Percentiles rank a stretch among this genome's conserved stretches.
These are phyloP conservation scores for Cladophialophora chaetospira DNA, from an alignment of 2,329 filamentous ascomycete species.

Conservation along the genomic window DNA sequence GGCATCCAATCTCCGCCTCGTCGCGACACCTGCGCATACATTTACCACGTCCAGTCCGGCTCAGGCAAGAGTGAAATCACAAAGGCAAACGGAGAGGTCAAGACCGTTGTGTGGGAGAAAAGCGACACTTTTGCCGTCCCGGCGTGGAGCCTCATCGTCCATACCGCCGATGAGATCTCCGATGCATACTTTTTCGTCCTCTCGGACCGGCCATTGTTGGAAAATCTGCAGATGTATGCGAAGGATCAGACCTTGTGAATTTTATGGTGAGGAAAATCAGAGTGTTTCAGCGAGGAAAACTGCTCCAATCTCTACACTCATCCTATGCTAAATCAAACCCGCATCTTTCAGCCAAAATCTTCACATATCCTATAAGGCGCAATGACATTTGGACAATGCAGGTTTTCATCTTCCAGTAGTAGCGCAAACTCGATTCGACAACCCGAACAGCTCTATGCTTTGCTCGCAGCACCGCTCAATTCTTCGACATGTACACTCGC, in stretches of 20 bases:
- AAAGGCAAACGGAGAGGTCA: constrained; percentile 35
- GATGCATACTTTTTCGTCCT: constrained; percentile 52
- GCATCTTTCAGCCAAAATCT: no score
- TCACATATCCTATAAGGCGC: no score
- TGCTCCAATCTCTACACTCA: no score
- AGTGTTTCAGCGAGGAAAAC: no score
- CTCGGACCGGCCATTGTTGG: constrained; percentile 55
- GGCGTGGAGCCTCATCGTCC: constrained; percentile 53
- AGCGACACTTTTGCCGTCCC: constrained; percentile 60
- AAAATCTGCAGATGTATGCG: not conserved
- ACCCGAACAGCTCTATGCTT: not conserved
- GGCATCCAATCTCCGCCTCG: constrained; percentile 40
- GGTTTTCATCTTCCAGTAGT: no score
- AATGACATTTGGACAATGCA: no score
- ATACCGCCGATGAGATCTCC: constrained; percentile 41
- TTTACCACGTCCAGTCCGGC: constrained; percentile 57
- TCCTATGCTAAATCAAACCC: no score
- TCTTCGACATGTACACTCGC: not conserved
- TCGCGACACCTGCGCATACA: constrained; percentile 54
- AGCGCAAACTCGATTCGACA: no score
- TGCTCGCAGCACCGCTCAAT: not conserved
- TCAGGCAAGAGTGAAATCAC: constrained; percentile 36
- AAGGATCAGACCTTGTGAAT: no score
- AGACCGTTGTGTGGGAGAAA: constrained; percentile 45
- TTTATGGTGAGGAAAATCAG: no score